phyloP scores from a whole-genome alignment of 768 basidiomycete genomes.

The Lactarius trivialis region DNA sequence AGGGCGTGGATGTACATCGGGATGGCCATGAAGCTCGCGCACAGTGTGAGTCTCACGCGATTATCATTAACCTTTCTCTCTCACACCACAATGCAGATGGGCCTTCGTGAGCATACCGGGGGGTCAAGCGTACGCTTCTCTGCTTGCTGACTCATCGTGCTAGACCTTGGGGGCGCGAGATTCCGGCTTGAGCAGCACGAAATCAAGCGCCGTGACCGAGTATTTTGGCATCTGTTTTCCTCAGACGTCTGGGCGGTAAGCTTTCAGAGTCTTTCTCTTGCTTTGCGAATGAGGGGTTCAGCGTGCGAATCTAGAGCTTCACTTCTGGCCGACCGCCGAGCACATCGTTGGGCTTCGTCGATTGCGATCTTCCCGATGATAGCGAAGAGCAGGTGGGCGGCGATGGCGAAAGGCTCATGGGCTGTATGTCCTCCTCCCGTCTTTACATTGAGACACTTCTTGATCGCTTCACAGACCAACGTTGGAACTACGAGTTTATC shows the following conservation, averaged over 20 bases:
- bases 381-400: slow-evolving; percentile 7
- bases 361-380: slow-evolving; percentile 26
- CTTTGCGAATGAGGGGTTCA: not conserved
- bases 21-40: slow-evolving; percentile 49
- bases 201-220: slow-evolving; percentile 42
- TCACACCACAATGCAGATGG: slow-evolving; percentile 33
- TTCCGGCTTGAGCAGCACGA: slow-evolving; percentile 49
- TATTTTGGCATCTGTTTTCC: slow-evolving; percentile 67
- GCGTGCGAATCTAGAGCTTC: slow-evolving; percentile 23
- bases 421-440: slow-evolving; percentile 8
- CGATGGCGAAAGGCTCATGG: slow-evolving; percentile 11
- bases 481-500: slow-evolving; percentile 48
- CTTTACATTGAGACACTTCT: not conserved
- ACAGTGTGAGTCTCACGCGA: slow-evolving; percentile 42
- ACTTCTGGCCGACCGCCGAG: slow-evolving; percentile 28
- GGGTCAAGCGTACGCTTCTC: slow-evolving; percentile 1
- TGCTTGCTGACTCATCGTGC: slow-evolving; percentile 6
- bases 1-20: slow-evolving; percentile 54
- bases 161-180: slow-evolving; percentile 54
- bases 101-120: slow-evolving; percentile 40
- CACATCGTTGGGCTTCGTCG: slow-evolving; percentile 23
- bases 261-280: not conserved
- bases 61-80: slow-evolving; percentile 10
- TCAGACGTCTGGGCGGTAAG: slow-evolving; percentile 56
- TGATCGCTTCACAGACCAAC: slow-evolving; percentile 34